phyloP scores from a whole-genome alignment of 371 early-diverging fungal species.

The Apophysomyces elegans region DNA sequence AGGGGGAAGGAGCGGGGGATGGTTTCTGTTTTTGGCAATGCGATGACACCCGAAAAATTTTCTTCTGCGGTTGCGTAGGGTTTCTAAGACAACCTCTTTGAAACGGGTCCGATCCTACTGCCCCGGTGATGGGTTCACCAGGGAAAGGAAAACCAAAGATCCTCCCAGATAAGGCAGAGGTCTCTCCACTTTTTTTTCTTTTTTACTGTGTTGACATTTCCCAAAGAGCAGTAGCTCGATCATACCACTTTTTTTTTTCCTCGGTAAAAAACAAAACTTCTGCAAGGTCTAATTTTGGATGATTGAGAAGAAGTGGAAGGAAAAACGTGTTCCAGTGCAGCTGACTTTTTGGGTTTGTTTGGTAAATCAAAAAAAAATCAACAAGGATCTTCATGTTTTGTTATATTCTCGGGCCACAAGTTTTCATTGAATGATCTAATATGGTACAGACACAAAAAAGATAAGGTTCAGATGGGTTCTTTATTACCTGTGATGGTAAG shows the following conservation, averaged over 20 bases:
- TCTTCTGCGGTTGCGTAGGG: too few species aligned
- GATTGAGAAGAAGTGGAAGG: neutral
- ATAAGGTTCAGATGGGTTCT: too few species aligned
- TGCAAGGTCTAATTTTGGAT: slow-evolving; percentile 4
- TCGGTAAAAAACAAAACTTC: neutral
- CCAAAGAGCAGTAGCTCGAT: neutral
- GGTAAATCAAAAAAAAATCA: too few species aligned
- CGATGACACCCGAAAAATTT: neutral
- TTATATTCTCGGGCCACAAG: neutral
- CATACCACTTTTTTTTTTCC: slow-evolving; percentile 3
- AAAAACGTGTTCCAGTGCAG: slow-evolving; percentile 7
- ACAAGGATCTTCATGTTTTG: too few species aligned
- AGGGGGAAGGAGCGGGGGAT: neutral
- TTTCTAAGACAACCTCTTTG: too few species aligned
- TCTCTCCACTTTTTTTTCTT: neutral
- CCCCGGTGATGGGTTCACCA: too few species aligned
- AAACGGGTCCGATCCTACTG: too few species aligned
- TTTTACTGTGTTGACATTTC: too few species aligned
- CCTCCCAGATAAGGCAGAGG: neutral
- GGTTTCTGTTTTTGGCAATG: neutral
- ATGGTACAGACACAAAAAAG: too few species aligned
- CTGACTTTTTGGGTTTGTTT: neutral
- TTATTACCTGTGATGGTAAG: too few species aligned
- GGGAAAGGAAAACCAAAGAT: neutral
- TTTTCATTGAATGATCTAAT: neutral